Percentiles rank a stretch among this genome's conserved stretches.
phyloP scores from a whole-genome alignment of 2,329 filamentous ascomycete genomes.

The Endothia cerciana region DNA sequence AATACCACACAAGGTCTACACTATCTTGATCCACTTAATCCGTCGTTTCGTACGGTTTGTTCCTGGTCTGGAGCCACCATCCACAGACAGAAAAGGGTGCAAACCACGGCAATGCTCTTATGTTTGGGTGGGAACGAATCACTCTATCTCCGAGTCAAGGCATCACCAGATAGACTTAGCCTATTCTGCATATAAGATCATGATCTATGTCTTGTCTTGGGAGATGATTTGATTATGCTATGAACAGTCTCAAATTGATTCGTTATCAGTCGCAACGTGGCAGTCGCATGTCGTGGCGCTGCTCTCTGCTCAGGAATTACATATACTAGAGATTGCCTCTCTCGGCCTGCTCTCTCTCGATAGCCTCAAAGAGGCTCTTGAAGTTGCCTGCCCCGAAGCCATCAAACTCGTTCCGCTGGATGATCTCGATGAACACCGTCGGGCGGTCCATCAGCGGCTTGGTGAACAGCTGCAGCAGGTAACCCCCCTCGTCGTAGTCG shows the following conservation, averaged over 20 bases:
- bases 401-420: constrained; percentile 86
- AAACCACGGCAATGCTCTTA: neutral
- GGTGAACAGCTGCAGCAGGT: constrained; percentile 76
- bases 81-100: neutral
- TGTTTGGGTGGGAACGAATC: neutral
- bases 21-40: neutral
- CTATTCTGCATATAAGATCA: neutral
- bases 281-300: neutral
- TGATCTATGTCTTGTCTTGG: neutral
- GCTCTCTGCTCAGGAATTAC: neutral
- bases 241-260: neutral
- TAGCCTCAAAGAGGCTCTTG: constrained; percentile 92
- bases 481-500: constrained; percentile 92
- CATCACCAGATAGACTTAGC: neutral
- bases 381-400: constrained; percentile 96
- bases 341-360: constrained; percentile 88
- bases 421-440: constrained; percentile 96
- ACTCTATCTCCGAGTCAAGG: neutral
- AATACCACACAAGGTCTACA: neutral
- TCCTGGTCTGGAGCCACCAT: neutral
- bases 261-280: neutral
- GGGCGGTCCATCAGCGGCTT: constrained; percentile 93
- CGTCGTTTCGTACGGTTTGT: neutral
- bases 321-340: constrained; percentile 73
- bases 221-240: constrained; percentile 23